phyloP scores from a whole-genome alignment of 225 moss, liverwort and hornwort genomes.

The Asterella californica region DNA sequence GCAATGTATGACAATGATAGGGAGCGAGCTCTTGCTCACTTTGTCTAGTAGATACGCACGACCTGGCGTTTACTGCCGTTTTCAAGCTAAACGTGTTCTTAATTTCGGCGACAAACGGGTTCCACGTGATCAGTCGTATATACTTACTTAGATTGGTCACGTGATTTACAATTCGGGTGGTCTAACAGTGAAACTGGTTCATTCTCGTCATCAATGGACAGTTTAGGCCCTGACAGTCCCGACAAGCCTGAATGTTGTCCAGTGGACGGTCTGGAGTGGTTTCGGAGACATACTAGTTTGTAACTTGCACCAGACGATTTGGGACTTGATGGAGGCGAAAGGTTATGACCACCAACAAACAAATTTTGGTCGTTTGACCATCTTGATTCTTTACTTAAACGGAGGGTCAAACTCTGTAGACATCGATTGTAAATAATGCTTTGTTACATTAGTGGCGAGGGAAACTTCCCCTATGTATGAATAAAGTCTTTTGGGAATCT shows the following conservation, averaged over 20 bases:
- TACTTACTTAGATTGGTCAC: neutral
- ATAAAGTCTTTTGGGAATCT: neutral
- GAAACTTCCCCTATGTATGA: neutral
- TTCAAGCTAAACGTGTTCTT: neutral
- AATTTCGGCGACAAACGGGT: neutral
- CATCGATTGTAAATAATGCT: conserved; percentile 14
- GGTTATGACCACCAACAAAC: neutral
- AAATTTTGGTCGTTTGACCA: neutral
- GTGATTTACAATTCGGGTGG: neutral
- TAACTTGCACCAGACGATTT: neutral
- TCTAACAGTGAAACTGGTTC: neutral
- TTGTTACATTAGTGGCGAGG: conserved; percentile 6
- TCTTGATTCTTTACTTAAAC: neutral
- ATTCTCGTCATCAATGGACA: neutral
- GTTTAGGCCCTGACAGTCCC: neutral
- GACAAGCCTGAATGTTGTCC: too few relatives aligned
- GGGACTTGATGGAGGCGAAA: conserved; percentile 9
- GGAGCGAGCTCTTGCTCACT: conserved; percentile 76
- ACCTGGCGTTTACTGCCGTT: neutral
- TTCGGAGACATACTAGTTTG: neutral
- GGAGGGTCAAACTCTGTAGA: neutral
- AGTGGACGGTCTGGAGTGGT: neutral
- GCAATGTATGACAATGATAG: conserved; percentile 71
- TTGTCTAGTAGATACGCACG: conserved; percentile 39
- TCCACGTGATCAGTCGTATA: neutral